These are phyloP conservation scores for Glycine soja DNA, from an alignment of 306 rosid genomes.

Conservation along the genomic window DNA sequence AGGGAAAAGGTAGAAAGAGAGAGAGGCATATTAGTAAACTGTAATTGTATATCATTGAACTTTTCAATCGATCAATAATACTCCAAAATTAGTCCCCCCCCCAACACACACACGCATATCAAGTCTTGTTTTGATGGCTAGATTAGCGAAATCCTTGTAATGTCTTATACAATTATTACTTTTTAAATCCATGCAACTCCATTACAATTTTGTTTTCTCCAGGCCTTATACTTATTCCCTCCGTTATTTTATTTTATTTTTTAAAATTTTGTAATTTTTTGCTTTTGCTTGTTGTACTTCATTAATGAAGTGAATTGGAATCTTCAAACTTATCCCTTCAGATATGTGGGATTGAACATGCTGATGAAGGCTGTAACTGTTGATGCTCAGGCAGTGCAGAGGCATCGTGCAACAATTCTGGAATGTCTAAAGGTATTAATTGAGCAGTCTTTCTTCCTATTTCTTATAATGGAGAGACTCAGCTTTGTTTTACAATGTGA, in stretches of 20 bases:
- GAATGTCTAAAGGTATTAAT: conserved; percentile 10
- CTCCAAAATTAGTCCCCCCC: too few species aligned
- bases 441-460: not conserved
- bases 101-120: too few species aligned
- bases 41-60: too few species aligned
- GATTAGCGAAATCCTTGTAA: not conserved
- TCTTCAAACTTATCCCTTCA: conserved; percentile 16
- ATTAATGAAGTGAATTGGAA: conserved; percentile 17
- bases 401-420: conserved; percentile 29
- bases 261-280: not conserved
- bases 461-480: not conserved
- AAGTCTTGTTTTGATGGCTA: not conserved
- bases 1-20: too few species aligned
- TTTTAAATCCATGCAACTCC: not conserved
- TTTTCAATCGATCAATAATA: too few species aligned
- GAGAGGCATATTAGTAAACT: too few species aligned
- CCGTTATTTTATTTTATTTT: not conserved
- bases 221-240: too few species aligned
- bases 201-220: not conserved
- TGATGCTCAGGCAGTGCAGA: conserved; percentile 31
- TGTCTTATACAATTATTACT: not conserved
- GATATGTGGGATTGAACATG: conserved; percentile 29
- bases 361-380: conserved; percentile 16
- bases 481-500: not conserved
- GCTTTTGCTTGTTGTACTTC: not conserved